A percentile compares a stretch with the other conserved stretches of the same genome.
These are phyloP conservation scores for Thalassiosira mediterranea DNA, from an alignment of 352 stramenopile genomes.

Conservation along the genomic window DNA sequence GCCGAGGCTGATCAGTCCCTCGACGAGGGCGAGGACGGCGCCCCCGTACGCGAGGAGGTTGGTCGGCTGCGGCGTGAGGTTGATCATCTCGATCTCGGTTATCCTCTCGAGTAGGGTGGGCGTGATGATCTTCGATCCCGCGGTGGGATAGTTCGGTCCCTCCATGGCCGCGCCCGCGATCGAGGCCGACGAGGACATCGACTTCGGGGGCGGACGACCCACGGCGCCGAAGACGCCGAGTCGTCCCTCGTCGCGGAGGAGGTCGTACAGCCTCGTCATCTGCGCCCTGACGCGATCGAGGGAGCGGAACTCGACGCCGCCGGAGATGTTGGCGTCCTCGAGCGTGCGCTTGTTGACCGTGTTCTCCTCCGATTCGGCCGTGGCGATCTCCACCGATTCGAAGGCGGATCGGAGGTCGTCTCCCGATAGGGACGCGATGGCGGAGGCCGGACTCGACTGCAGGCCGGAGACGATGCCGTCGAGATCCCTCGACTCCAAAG, in stretches of 20 bases:
- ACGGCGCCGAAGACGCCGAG: conserved; percentile 68
- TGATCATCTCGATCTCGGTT: conserved; percentile 69
- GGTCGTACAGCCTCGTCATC: conserved; percentile 78
- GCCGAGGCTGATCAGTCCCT: conserved; percentile 55
- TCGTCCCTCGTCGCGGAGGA: conserved; percentile 54
- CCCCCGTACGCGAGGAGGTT: conserved; percentile 74
- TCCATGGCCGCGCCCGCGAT: neutral
- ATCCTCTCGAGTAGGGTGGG: conserved; percentile 72
- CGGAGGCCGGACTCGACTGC: conserved; percentile 9
- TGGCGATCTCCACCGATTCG: conserved; percentile 69
- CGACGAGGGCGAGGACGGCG: conserved; percentile 55
- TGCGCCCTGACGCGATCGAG: conserved; percentile 57
- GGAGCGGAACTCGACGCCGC: conserved; percentile 44
- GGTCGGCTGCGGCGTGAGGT: conserved; percentile 71
- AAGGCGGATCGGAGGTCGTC: conserved; percentile 58
- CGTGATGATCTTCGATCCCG: conserved; percentile 65
- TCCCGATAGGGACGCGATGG: conserved; percentile 14
- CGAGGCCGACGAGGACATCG: neutral
- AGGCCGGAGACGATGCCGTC: conserved; percentile 42
- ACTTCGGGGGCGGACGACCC: conserved; percentile 24
- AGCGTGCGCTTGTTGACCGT: conserved; percentile 51
- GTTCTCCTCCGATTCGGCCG: conserved; percentile 61
- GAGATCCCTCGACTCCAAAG: conserved; percentile 40
- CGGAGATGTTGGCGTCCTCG: conserved; percentile 36
- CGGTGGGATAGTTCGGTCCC: conserved; percentile 49